phyloP scores from a whole-genome alignment of 2,329 filamentous ascomycete species.

The Cercospora sojina region DNA sequence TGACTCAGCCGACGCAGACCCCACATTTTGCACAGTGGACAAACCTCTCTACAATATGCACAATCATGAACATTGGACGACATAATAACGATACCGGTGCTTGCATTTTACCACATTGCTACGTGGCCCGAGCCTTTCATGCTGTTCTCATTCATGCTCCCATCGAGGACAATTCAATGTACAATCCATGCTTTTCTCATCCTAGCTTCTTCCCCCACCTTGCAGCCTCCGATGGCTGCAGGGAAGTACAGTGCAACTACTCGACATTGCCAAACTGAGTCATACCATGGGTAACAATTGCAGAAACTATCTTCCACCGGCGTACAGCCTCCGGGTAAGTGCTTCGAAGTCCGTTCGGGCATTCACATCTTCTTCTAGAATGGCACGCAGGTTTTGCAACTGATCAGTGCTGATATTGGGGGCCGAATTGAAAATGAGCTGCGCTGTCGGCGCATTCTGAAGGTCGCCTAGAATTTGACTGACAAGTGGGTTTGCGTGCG shows the following conservation, averaged over 20 bases:
- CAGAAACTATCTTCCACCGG: background rate
- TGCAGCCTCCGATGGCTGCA: background rate
- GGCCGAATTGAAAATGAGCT: constrained; percentile 38
- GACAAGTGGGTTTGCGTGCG: constrained; percentile 40
- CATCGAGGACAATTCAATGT: background rate
- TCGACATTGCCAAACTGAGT: background rate
- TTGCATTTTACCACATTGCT: background rate
- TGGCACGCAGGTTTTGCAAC: constrained; percentile 69
- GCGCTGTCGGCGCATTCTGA: constrained; percentile 45
- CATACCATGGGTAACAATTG: background rate
- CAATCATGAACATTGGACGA: background rate
- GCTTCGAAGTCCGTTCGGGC: constrained; percentile 59
- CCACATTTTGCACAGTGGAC: background rate
- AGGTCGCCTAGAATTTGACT: constrained; percentile 46
- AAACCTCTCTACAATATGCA: background rate
- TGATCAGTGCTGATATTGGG: constrained; percentile 51
- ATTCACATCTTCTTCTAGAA: constrained; percentile 64
- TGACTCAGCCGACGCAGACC: background rate
- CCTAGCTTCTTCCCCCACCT: background rate
- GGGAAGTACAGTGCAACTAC: background rate
- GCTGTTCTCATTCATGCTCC: background rate
- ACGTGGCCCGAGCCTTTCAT: background rate
- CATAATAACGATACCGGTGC: background rate
- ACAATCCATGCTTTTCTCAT: background rate
- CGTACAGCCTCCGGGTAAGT: constrained; percentile 31